A percentile compares a stretch with the other conserved stretches of the same genome.
phyloP scores from a whole-genome alignment of 129 eudicot genomes.

The Chrysanthemum seticuspe region DNA sequence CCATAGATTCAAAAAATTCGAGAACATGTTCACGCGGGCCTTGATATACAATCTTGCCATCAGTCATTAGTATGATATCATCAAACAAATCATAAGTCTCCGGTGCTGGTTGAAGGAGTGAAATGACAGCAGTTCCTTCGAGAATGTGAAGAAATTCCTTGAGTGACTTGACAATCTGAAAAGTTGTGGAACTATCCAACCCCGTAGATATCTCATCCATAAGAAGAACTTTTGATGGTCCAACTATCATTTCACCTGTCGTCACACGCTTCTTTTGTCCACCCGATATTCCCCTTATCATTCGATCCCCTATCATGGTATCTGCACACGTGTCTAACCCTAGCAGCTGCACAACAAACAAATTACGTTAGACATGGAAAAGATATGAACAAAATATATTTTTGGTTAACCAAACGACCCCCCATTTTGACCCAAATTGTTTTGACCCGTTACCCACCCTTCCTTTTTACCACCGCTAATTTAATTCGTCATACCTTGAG shows the following conservation, averaged over 20 bases:
- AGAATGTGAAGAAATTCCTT: slow-evolving; percentile 9
- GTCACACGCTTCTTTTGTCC: slow-evolving; percentile 16
- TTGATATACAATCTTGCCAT: slow-evolving; percentile 71
- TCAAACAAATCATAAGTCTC: slow-evolving; percentile 70
- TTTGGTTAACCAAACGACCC: background rate
- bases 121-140: slow-evolving; percentile 24
- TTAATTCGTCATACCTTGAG: slow-evolving; percentile 47
- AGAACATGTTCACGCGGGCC: slow-evolving; percentile 79
- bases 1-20: slow-evolving; percentile 61
- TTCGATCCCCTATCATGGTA: slow-evolving; percentile 11
- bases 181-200: slow-evolving; percentile 11
- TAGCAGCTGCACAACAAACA: slow-evolving; percentile 2
- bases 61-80: slow-evolving; percentile 71
- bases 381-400: background rate
- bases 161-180: slow-evolving; percentile 5
- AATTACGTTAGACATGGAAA: background rate
- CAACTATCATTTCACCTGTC: slow-evolving; percentile 13
- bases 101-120: slow-evolving; percentile 83
- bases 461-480: background rate
- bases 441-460: background rate
- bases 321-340: slow-evolving; percentile 7
- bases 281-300: slow-evolving; percentile 12
- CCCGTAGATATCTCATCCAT: slow-evolving; percentile 16
- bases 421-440: background rate
- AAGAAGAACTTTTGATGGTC: slow-evolving; percentile 10